Evolutionary conservation across 1,284 basidiomycete genomes (phyloP).

Genomic region (Leccinum pachyderme): DNA sequence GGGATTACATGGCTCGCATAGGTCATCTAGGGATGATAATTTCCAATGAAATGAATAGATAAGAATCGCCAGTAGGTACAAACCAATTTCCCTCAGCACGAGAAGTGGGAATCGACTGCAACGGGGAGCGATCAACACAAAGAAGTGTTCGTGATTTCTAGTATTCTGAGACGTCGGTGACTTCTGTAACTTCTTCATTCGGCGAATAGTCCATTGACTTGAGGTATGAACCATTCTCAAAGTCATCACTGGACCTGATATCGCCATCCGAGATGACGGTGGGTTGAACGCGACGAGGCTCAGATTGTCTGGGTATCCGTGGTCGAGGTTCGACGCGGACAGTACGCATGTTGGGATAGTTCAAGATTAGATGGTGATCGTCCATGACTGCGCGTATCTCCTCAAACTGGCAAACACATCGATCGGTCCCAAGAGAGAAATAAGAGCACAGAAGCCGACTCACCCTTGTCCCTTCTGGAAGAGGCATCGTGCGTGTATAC

Average conservation of each 20-base stretch:
- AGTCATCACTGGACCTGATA: conserved; percentile 30
- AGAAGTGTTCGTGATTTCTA: conserved; percentile 16
- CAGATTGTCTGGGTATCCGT: conserved; percentile 21
- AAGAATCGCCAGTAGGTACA: conserved; percentile 15
- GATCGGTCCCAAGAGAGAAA: conserved; percentile 5
- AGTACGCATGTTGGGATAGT: conserved; percentile 64
- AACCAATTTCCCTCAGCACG: conserved; percentile 9
- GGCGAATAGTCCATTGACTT: conserved; percentile 28
- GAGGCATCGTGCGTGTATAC: conserved; percentile 45
- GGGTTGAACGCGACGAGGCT: conserved; percentile 32
- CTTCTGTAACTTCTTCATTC: conserved; percentile 28
- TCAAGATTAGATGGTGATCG: conserved; percentile 53
- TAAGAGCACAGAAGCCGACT: conserved; percentile 1
- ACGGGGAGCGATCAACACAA: conserved; percentile 4
- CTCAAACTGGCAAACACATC: conserved; percentile 50
- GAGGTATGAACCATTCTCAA: conserved; percentile 27
- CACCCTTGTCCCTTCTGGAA: conserved; percentile 50
- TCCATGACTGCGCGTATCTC: conserved; percentile 64
- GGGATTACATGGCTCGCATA: conserved; percentile 4
- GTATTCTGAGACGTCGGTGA: conserved; percentile 33
- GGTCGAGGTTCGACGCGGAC: conserved; percentile 45
- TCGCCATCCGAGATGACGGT: conserved; percentile 34
- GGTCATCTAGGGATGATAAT: conserved; percentile 9
- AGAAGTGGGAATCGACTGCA: conserved; percentile 7
- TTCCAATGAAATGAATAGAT: conserved; percentile 22